Base-by-base conservation (phyloP, 495 filamentous ascomycete species). In the Neurospora sublineolata region DNA sequence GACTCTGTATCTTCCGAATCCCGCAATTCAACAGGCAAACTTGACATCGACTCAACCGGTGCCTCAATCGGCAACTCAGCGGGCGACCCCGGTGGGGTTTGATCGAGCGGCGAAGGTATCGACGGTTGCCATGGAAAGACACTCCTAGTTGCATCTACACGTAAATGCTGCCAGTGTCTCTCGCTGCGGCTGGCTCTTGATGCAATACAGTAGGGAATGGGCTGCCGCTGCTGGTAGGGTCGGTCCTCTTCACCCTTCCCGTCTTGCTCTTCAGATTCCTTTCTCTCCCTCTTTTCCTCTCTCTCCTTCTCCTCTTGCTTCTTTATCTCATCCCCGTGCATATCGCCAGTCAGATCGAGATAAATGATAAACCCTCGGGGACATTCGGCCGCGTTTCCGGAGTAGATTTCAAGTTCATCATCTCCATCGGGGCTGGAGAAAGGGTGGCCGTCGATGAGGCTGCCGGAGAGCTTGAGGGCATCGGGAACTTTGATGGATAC, bases 381-480 rank as follows among this genome's bases (percentile, higher is more conserved):
- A 44, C 41, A 44, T n/a, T 44, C 41, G 41, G 41, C 18, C 7
- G 41, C 41, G 41, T 44, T 44, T 44, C 41, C 41, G 0, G 41
- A 44, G 41, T n/a, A 44, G 41, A 44, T 42, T 3, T 9, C 41
- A 9, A 42, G 0, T 0, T n/a, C 16, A 9, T 42, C 3, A 42
- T 9, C 0, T 0, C 7, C 18, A 42, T 1, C 16, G 18, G 1
- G 39, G 39, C 0, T 4, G 4, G 39, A 16, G 12, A 16, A 40
- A 6, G 39, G 12, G 12, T 44, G 18, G 41, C 41, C 41, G 41
- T 44, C n/a, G 0, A 44, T 44, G 41, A 44, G 41, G 41, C 41
- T 44, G 3, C 41, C 41, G 41, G 41, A 44, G 41, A 44, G 41
- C 0, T 0, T 10, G 41, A 44, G 41, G 2, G 41, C n/a, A n/a